Evolutionary conservation across 192 early-diverging fungal genomes (phyloP).

Genomic region (Umbelopsis isabellina): DNA sequence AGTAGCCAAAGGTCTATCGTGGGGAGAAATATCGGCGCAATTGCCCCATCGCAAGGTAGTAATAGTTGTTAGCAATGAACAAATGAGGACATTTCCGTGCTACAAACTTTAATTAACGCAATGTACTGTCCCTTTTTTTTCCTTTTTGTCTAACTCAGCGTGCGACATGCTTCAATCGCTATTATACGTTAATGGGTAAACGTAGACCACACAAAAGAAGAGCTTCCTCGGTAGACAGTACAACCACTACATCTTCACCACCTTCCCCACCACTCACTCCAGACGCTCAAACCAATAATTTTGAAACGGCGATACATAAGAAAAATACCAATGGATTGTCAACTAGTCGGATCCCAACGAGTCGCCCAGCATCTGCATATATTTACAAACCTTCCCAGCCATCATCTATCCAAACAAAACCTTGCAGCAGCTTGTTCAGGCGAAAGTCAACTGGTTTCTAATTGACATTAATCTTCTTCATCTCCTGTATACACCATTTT

Average conservation of each 20-base stretch:
- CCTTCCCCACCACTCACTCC: conserved; percentile 7
- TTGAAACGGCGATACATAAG: not conserved
- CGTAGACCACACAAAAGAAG: conserved; percentile 37
- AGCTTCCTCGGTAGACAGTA: conserved; percentile 19
- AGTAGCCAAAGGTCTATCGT: conserved; percentile 40
- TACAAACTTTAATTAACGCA: too few relatives aligned
- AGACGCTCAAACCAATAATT: conserved; percentile 5
- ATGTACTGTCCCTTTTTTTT: too few relatives aligned
- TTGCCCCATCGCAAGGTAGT: conserved; percentile 36
- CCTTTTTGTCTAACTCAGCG: not conserved
- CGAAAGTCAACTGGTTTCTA: conserved; percentile 20
- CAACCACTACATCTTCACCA: not conserved
- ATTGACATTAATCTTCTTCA: not conserved
- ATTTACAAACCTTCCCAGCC: conserved; percentile 11
- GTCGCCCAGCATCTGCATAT: conserved; percentile 7
- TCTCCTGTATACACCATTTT: too few relatives aligned
- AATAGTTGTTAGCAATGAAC: not conserved
- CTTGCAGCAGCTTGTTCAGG: conserved; percentile 10
- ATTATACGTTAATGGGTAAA: conserved; percentile 37
- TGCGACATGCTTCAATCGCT: conserved; percentile 42
- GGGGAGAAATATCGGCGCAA: conserved; percentile 41
- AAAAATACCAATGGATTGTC: not conserved
- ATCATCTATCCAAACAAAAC: conserved; percentile 2
- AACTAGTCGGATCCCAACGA: not conserved
- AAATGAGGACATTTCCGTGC: not conserved